phyloP scores from a whole-genome alignment of 2,329 filamentous ascomycete genomes.

The Zelopaecilomyces penicillatus region DNA sequence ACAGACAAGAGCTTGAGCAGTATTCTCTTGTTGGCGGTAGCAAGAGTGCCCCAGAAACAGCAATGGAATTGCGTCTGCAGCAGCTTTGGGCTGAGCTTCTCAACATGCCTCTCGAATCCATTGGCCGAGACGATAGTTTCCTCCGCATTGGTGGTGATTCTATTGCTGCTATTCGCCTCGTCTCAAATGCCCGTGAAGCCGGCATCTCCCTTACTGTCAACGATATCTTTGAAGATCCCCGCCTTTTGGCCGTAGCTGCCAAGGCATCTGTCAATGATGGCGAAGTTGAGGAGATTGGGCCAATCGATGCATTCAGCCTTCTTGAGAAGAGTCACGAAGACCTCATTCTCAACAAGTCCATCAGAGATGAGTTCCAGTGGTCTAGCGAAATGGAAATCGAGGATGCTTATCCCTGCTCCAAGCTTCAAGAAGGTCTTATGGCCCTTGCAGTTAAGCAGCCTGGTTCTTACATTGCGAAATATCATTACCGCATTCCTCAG shows the following conservation, averaged over 20 bases:
- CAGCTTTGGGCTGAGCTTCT: constrained; percentile 6
- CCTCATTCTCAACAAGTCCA: not conserved
- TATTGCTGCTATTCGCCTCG: constrained; percentile 7
- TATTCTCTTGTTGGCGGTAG: constrained; percentile 4
- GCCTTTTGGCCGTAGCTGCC: constrained; percentile 3
- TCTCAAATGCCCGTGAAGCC: not conserved
- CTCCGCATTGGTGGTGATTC: constrained; percentile 10
- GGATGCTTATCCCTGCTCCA: not conserved
- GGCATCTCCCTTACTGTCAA: constrained; percentile 3
- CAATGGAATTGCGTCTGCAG: constrained; percentile 5
- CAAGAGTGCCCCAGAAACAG: constrained; percentile 4
- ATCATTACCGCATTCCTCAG: no score
- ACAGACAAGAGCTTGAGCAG: not conserved
- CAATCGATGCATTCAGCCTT: constrained; percentile 1
- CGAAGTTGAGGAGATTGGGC: not conserved
- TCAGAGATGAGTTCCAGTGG: no score
- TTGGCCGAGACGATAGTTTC: constrained; percentile 10
- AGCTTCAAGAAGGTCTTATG: not conserved
- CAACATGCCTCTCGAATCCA: constrained; percentile 3
- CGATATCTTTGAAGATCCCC: constrained; percentile 6
- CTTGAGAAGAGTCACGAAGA: not conserved
- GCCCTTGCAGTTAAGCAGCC: no score
- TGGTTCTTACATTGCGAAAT: no score
- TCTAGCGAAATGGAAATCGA: not conserved
- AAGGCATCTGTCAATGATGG: not conserved